These are phyloP conservation scores for Mortierella claussenii DNA, from an alignment of 192 early-diverging fungal species.

Conservation along the genomic window DNA sequence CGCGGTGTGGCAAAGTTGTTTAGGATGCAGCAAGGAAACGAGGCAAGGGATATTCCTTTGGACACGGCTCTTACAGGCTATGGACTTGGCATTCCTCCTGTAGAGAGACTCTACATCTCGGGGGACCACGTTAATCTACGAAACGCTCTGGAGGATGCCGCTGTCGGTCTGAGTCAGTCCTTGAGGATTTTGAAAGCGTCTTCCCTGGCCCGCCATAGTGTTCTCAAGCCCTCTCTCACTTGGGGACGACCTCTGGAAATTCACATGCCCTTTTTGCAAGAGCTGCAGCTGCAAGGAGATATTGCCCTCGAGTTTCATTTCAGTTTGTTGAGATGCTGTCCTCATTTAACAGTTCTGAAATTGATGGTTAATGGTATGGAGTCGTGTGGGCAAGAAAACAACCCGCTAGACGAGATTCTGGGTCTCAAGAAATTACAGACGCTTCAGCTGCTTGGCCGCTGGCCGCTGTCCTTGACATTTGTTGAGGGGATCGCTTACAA, in stretches of 20 bases:
- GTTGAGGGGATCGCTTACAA: conserved; percentile 2
- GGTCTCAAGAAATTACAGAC: conserved; percentile 22
- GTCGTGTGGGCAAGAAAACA: conserved; percentile 23
- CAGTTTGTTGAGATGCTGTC: conserved; percentile 12
- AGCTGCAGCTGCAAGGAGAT: conserved; percentile 39
- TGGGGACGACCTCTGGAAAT: conserved; percentile 18
- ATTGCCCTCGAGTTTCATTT: conserved; percentile 46
- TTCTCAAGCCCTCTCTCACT: conserved; percentile 7
- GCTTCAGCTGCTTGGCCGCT: conserved; percentile 27
- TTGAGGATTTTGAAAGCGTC: conserved; percentile 36
- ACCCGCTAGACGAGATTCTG: conserved; percentile 26
- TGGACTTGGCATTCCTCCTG: conserved; percentile 6
- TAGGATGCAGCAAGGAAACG: neutral
- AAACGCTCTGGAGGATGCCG: conserved; percentile 32
- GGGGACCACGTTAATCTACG: conserved; percentile 16
- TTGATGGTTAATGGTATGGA: conserved; percentile 33
- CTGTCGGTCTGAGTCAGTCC: conserved; percentile 10
- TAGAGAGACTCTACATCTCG: conserved; percentile 37
- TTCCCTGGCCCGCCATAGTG: conserved; percentile 14
- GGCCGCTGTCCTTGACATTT: conserved; percentile 22
- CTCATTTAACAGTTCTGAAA: conserved; percentile 20
- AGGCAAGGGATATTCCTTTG: no score
- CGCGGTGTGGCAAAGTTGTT: conserved; percentile 9
- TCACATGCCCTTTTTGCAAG: conserved; percentile 26
- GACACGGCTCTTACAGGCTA: neutral